phyloP scores from a whole-genome alignment of 2,329 filamentous ascomycete genomes.

The Peltaster fructicola region DNA sequence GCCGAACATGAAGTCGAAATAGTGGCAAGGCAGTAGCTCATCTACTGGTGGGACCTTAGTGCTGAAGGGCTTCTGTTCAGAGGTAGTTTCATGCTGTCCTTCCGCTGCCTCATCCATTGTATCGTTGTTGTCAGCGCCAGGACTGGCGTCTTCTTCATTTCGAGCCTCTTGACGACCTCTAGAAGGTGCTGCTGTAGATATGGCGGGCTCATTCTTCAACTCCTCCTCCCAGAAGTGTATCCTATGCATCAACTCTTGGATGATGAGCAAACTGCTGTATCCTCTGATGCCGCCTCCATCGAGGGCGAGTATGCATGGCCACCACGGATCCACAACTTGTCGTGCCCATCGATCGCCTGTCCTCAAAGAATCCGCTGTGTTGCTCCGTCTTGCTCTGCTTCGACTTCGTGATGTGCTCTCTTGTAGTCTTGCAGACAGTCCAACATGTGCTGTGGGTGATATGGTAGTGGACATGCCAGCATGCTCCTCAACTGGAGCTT shows the following conservation, averaged over 20 bases:
- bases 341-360: slow-evolving; percentile 27
- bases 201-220: slow-evolving; percentile 28
- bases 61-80: slow-evolving; percentile 7
- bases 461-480: not conserved
- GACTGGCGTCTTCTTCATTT: no score
- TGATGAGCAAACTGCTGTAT: slow-evolving; percentile 32
- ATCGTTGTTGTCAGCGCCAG: no score
- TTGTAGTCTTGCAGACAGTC: no score
- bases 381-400: slow-evolving; percentile 13
- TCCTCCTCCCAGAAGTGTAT: slow-evolving; percentile 26
- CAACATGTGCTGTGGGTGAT: no score
- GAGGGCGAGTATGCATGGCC: slow-evolving; percentile 29
- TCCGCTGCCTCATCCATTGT: slow-evolving; percentile 7
- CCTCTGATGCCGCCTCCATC: slow-evolving; percentile 35
- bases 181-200: no score
- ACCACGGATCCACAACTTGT: slow-evolving; percentile 28
- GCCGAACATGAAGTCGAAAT: slow-evolving; percentile 37
- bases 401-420: no score
- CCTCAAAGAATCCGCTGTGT: slow-evolving; percentile 21
- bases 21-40: slow-evolving; percentile 31
- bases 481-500: no score
- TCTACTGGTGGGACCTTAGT: slow-evolving; percentile 21
- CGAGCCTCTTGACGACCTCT: no score
- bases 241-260: slow-evolving; percentile 32
- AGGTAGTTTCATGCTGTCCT: slow-evolving; percentile 8